Evolutionary conservation across 176 grass and related monocot species (phyloP).

Genomic region (Rhynchospora pubera): DNA sequence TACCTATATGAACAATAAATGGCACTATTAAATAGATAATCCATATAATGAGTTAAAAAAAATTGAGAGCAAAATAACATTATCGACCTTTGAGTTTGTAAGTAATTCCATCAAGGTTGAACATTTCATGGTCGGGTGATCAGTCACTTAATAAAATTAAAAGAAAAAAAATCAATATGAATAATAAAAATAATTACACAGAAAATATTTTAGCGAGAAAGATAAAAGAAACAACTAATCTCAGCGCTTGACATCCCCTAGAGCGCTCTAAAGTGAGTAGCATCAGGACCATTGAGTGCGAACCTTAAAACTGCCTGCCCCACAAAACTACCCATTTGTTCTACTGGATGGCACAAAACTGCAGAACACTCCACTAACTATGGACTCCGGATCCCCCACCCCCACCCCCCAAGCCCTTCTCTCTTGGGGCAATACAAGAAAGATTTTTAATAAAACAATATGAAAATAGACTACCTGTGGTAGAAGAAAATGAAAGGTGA

Average conservation of each 20-base stretch:
- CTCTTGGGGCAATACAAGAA: background rate
- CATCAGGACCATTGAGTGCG: no score
- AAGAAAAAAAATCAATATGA: background rate
- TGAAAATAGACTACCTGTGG: constrained; percentile 21
- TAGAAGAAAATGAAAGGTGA: constrained; percentile 13
- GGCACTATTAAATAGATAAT: constrained; percentile 12
- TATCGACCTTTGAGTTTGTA: constrained; percentile 45
- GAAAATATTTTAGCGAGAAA: background rate
- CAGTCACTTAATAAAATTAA: constrained; percentile 31
- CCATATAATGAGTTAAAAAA: constrained; percentile 1
- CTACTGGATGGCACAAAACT: no score
- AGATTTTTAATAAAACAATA: background rate
- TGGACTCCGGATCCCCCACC: no score
- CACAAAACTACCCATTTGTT: no score
- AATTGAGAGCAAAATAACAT: constrained; percentile 7
- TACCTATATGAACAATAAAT: constrained; percentile 34
- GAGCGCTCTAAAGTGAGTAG: no score
- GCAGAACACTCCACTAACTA: no score
- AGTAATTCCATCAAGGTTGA: constrained; percentile 66
- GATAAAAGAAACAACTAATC: background rate
- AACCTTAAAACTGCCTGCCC: no score
- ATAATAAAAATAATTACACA: background rate
- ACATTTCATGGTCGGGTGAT: constrained; percentile 27
- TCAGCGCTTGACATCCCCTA: no score
- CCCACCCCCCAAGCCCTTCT: background rate